Evolutionary conservation across 257 asterid genomes (phyloP), one percentile per base, ranked within the genome.

Genomic region (Solanum habrochaites): DNA sequence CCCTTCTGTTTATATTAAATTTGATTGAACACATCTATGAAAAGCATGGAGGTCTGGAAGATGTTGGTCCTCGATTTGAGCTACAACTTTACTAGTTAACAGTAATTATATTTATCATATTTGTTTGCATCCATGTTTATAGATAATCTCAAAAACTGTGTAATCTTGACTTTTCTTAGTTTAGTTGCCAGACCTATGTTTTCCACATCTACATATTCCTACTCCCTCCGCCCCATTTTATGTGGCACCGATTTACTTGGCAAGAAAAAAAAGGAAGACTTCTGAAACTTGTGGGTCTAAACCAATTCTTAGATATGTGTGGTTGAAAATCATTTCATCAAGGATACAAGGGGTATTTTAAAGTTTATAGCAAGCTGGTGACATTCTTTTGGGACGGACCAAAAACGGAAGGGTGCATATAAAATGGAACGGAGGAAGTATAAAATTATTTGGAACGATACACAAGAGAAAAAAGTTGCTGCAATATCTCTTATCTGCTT

Each of bases 41-140:
- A 90, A 93, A 94, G 87, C 94, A 88, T 77, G 98, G 97, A 85
- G 98, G 99, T 82, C 96, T 95, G 90, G 94, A 93, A 89, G 99
- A 97, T 91, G 88, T 97, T 86, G 99, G 99, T 16, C 99, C 98
- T 86, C 96, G 99, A 71, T 95, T 97, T 91, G 99, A 97, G 86
- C 75, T 97, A 91, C 92, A 91, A 82, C 98, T 94, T 58, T 94
- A 94, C 91, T 92, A 94, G 99, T 98, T 97, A 93, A 83, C 56
- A 8, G 21, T 23, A 39, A 72, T 77, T 84, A 42, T 11, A 27
- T 80, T 16, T 27, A 1, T 80, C 42, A 47, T 80, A 45, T 18
- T 16, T 80, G 40, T 27, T 20, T 47, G 43, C 67, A 80, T 77
- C 39, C 64, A 16, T 25, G 8, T 77, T 77, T 43, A 27, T 27